These are phyloP conservation scores for Leccinum imitatum DNA, from an alignment of 768 basidiomycete genomes.

Conservation along the genomic window DNA sequence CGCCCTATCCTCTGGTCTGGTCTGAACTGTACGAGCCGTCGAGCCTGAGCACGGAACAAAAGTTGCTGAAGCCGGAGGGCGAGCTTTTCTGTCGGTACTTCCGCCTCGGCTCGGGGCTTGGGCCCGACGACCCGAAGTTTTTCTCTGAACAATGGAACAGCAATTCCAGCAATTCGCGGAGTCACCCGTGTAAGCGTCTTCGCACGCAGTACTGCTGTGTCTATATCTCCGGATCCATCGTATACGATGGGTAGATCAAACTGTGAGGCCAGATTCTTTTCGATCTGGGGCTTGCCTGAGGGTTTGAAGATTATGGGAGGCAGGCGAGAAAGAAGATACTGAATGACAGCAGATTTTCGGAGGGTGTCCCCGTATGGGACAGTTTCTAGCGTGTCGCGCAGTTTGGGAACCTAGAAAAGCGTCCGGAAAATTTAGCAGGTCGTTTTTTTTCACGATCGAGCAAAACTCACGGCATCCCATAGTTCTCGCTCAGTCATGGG, in stretches of 20 bases:
- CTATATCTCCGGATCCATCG: constrained; percentile 41
- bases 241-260: constrained; percentile 5
- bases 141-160: constrained; percentile 53
- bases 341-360: constrained; percentile 21
- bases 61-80: constrained; percentile 21
- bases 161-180: constrained; percentile 52
- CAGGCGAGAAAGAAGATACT: constrained; percentile 14
- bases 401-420: constrained; percentile 19
- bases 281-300: constrained; percentile 1
- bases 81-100: constrained; percentile 13
- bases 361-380: constrained; percentile 21
- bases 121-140: constrained; percentile 53
- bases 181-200: constrained; percentile 64
- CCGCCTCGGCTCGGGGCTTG: constrained; percentile 25
- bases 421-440: not conserved
- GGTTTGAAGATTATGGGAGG: constrained; percentile 16
- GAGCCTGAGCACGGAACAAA: constrained; percentile 17
- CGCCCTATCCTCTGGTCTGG: constrained; percentile 36
- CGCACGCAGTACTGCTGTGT: constrained; percentile 57
- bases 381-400: constrained; percentile 23
- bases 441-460: not conserved
- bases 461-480: constrained; percentile 27
- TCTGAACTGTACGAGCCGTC: constrained; percentile 19
- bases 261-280: not conserved
- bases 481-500: constrained; percentile 25